Evolutionary conservation across 495 filamentous ascomycete species (phyloP).

Genomic region (Aspergillus biplanus): DNA sequence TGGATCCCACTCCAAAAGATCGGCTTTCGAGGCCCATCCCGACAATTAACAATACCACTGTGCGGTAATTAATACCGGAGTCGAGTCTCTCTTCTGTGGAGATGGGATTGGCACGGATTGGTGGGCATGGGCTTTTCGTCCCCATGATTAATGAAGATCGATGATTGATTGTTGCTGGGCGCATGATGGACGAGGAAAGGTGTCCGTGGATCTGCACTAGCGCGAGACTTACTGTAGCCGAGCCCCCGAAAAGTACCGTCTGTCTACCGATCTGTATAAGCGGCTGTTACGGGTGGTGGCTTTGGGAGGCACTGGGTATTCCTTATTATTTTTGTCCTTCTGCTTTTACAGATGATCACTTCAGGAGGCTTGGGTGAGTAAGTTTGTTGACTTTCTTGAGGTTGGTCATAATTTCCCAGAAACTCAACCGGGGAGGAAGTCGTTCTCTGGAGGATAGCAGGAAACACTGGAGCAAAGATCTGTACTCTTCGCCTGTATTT

Average conservation of each 20-base stretch:
- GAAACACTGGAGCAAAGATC: background rate
- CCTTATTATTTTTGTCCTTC: slow-evolving; percentile 9
- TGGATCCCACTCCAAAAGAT: slow-evolving; percentile 17
- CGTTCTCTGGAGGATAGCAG: no score
- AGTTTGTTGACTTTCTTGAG: background rate
- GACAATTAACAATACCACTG: slow-evolving; percentile 18
- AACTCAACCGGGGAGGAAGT: background rate
- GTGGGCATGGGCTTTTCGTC: slow-evolving; percentile 6
- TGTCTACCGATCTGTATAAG: slow-evolving; percentile 22
- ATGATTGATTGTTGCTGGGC: slow-evolving; percentile 30
- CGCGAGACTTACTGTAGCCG: slow-evolving; percentile 30
- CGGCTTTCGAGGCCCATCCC: slow-evolving; percentile 22
- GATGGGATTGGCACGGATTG: slow-evolving; percentile 8
- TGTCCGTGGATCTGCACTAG: slow-evolving; percentile 38
- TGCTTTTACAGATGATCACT: background rate
- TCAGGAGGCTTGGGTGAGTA: background rate
- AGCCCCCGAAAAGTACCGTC: slow-evolving; percentile 22
- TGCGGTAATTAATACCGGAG: slow-evolving; percentile 11
- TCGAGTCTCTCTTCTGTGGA: slow-evolving; percentile 2
- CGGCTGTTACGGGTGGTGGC: slow-evolving; percentile 18
- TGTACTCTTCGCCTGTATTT: background rate
- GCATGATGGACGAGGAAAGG: slow-evolving; percentile 26
- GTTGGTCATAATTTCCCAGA: background rate
- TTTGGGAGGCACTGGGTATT: background rate
- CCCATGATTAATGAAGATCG: slow-evolving; percentile 41